A percentile compares a stretch with the other conserved stretches of the same genome.
phyloP scores from a whole-genome alignment of 2,329 filamentous ascomycete genomes.

The Phyllosticta ampelicida region DNA sequence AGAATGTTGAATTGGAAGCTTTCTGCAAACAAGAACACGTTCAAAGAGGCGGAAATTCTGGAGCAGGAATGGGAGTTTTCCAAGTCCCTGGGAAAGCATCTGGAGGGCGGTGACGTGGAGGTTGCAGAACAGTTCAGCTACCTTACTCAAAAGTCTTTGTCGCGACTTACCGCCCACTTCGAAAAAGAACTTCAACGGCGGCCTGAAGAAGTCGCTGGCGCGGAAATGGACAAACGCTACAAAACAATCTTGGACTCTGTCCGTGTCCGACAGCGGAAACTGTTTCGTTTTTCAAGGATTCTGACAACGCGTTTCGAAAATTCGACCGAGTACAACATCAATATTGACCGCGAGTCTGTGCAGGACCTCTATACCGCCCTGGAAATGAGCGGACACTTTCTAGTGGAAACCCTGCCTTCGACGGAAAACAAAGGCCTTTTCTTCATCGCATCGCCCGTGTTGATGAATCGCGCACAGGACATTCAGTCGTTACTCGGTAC shows the following conservation, averaged over 20 bases:
- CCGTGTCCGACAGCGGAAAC: conserved; percentile 86
- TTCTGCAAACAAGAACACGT: conserved; percentile 95
- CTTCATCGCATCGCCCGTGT: conserved; percentile 71
- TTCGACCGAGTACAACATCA: conserved; percentile 86
- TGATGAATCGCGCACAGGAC: conserved; percentile 65
- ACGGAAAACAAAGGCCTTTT: conserved; percentile 60
- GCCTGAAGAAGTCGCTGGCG: conserved; percentile 63
- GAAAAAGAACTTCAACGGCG: conserved; percentile 80
- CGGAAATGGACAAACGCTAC: conserved; percentile 94
- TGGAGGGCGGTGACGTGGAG: conserved; percentile 91
- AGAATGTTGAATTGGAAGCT: conserved; percentile 98
- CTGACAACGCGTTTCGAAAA: conserved; percentile 93
- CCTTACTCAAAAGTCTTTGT: conserved; percentile 84
- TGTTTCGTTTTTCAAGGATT: conserved; percentile 89
- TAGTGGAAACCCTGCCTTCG: conserved; percentile 52
- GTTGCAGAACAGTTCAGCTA: conserved; percentile 92
- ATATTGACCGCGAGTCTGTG: conserved; percentile 56
- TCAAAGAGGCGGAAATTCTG: conserved; percentile 95
- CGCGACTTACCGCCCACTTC: conserved; percentile 79
- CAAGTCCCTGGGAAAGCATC: conserved; percentile 79
- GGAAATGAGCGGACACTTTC: conserved; percentile 72
- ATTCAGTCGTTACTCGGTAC: conserved; percentile 79
- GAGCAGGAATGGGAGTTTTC: conserved; percentile 98
- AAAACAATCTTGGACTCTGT: conserved; percentile 93
- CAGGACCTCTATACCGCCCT: conserved; percentile 72